Percentiles rank a stretch among this genome's conserved stretches.
Evolutionary conservation across 768 basidiomycete species (phyloP).

Genomic region (Candolleomyces eurysporus): DNA sequence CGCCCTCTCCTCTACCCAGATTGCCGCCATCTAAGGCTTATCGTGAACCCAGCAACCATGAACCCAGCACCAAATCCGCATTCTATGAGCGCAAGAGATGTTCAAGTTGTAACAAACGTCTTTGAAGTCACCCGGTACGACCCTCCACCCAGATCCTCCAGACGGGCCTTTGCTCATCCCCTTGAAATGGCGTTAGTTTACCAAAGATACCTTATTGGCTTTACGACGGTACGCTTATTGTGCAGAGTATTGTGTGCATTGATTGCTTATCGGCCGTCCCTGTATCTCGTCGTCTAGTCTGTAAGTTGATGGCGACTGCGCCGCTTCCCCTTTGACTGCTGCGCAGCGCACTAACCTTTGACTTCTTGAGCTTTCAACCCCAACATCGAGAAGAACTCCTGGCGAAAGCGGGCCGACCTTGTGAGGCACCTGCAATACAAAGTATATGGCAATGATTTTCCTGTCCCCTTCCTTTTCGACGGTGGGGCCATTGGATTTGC

Average conservation of each 20-base stretch:
- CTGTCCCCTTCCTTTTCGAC: constrained; percentile 44
- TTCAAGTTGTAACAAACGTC: constrained; percentile 26
- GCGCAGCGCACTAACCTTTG: background rate
- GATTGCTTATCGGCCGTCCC: too few relatives aligned
- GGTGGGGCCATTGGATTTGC: constrained; percentile 42
- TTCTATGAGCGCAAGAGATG: background rate
- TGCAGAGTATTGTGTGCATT: too few relatives aligned
- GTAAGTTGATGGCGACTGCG: background rate
- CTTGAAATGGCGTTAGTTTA: constrained; percentile 14
- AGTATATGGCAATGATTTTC: constrained; percentile 31
- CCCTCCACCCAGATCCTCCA: background rate
- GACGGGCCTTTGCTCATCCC: background rate
- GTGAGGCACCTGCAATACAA: constrained; percentile 39
- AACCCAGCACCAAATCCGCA: background rate
- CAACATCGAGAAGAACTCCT: constrained; percentile 16
- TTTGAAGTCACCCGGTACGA: constrained; percentile 24
- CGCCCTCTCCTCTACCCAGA: too few relatives aligned
- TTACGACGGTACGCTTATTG: constrained; percentile 24
- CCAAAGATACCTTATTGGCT: constrained; percentile 25
- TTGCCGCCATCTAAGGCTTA: too few relatives aligned
- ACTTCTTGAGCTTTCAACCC: constrained; percentile 17
- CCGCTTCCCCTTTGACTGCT: too few relatives aligned
- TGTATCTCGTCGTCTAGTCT: background rate
- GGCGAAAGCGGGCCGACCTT: constrained; percentile 26
- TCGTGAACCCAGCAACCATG: background rate